Base-by-base conservation (phyloP, 805 yeast species). In the Spathaspora gorwiae region DNA sequence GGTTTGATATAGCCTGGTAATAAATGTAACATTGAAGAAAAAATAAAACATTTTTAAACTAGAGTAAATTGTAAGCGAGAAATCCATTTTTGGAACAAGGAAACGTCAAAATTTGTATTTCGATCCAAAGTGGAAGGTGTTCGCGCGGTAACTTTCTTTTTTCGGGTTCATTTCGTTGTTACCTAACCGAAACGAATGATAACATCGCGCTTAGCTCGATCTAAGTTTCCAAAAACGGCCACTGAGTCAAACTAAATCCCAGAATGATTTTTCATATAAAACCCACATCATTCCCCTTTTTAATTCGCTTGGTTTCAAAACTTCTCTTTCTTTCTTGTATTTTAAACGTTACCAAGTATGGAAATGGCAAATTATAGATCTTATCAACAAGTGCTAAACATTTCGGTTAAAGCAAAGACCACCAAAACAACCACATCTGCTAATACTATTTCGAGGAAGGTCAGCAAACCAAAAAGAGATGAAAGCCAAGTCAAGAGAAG, bases 381-480 rank as follows among this genome's bases (percentile, higher is more conserved):
- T 26, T 68, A 66, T 43, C 73, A 68, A 53, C 68, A 68, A 50
- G 70, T 68, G 38, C 49, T 68, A 40, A 57, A 61, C 45, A 56
- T 68, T 36, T 51, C 62, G 6, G 48, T 53, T 37, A 55, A 53
- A 42, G 54, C 66, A 26, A 53, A 49, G 31, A 26, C 44, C 15
- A 41, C 45, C 13, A 41, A 32, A 12, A 29, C 41, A 27, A 12
- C 41, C 33, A 26, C 26, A 12, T 6, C 44, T 15, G 40, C 40
- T 1, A 34, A 34, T 33, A 7, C 27, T 15, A 2, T 26, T 7
- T 13, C 34, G 6, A 43, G 34, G 39, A 46, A 46, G 30, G 42
- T 48, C 35, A 40, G 44, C 30, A 54, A 51, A 15, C 49, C 57
- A 30, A 52, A 47, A 26, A 40, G 54, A 51, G 47, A 50, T 54